phyloP scores from a whole-genome alignment of 345 rosid species.

The Pistacia vera region DNA sequence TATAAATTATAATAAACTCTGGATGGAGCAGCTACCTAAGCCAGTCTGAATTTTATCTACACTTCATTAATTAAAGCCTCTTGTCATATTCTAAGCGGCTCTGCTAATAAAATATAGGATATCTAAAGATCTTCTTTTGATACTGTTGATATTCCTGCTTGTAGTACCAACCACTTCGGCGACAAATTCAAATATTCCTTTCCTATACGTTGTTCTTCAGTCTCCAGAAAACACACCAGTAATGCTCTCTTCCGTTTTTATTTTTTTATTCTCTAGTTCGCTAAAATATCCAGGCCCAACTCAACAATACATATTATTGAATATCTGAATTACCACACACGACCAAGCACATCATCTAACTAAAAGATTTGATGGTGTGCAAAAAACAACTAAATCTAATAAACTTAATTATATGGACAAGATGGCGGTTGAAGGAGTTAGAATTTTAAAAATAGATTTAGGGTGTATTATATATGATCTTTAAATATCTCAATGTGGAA shows the following conservation, averaged over 20 bases:
- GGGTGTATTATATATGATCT: too few species aligned
- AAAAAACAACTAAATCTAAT: neutral
- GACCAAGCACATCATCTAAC: neutral
- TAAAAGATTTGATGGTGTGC: neutral
- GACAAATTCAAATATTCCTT: neutral
- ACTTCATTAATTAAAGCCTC: neutral
- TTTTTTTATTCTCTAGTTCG: neutral
- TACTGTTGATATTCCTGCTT: constrained; percentile 24
- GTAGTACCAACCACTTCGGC: neutral
- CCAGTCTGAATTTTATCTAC: neutral
- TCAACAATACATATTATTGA: too few species aligned
- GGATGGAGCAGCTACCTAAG: neutral
- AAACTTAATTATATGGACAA: neutral
- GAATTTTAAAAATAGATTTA: neutral
- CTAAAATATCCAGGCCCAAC: too few species aligned
- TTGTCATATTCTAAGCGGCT: neutral
- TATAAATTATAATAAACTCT: neutral
- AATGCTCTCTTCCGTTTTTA: neutral
- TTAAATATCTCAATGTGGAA: too few species aligned
- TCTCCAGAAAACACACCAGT: neutral
- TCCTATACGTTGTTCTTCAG: neutral
- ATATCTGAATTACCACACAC: too few species aligned
- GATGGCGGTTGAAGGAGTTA: neutral
- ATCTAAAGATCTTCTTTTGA: constrained; percentile 2
- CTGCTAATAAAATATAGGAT: constrained; percentile 1